phyloP scores from a whole-genome alignment of 2,329 filamentous ascomycete genomes.

The Colletotrichum musicola region DNA sequence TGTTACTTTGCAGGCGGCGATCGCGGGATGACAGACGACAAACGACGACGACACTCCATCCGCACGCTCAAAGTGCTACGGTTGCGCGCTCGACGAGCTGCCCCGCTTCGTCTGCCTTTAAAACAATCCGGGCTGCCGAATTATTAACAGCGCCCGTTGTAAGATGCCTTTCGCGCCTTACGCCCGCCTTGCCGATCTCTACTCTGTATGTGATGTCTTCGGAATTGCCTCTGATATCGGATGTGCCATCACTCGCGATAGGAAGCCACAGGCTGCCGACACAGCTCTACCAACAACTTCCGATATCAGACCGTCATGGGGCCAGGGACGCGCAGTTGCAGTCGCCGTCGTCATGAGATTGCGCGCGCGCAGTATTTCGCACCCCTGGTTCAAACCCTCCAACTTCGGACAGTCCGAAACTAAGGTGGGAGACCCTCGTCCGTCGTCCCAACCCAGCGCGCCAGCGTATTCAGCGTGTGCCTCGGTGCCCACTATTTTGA shows the following conservation, averaged over 20 bases:
- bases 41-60: neutral
- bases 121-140: neutral
- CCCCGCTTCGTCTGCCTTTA: neutral
- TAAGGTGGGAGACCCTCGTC: neutral
- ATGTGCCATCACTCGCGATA: constrained; percentile 31
- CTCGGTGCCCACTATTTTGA: constrained; percentile 12
- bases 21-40: neutral
- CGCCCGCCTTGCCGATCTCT: neutral
- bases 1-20: constrained; percentile 10
- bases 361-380: neutral
- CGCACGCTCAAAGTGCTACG: neutral
- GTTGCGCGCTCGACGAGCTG: neutral
- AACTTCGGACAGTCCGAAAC: constrained; percentile 33
- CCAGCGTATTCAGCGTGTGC: neutral
- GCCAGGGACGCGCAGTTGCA: constrained; percentile 5
- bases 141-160: neutral
- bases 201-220: neutral
- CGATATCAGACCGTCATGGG: constrained; percentile 19
- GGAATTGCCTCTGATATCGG: constrained; percentile 6
- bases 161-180: neutral
- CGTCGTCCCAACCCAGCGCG: constrained; percentile 6
- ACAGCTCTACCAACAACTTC: neutral
- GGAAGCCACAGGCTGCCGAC: neutral
- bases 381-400: neutral
- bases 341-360: constrained; percentile 23